Percentiles rank a stretch among this genome's conserved stretches.
Conservation (phyloP, 1,284 basidiomycete genomes). For the Apiotrichum laibachii region DNA sequence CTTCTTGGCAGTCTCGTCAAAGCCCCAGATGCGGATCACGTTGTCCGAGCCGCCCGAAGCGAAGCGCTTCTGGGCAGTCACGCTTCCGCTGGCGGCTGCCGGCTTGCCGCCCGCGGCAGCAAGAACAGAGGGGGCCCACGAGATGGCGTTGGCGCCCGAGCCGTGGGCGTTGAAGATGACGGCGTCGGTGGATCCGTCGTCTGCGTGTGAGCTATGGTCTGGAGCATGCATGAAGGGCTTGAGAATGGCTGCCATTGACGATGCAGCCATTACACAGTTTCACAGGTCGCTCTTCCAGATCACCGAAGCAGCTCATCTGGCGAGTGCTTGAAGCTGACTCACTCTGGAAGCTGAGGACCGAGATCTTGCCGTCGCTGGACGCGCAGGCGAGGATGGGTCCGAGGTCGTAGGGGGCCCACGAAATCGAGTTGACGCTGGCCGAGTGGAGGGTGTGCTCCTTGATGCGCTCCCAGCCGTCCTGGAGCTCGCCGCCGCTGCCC, state of each 20-base stretch:
- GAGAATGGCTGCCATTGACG: too few species aligned
- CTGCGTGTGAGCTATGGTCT: conserved; percentile 52
- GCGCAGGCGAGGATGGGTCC: conserved; percentile 96
- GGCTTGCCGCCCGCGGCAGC: conserved; percentile 14
- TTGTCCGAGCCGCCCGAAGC: conserved; percentile 96
- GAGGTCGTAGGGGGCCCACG: conserved; percentile 96
- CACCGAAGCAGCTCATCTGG: too few species aligned
- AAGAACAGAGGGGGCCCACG: conserved; percentile 92
- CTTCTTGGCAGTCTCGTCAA: conserved; percentile 53
- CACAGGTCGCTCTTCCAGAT: too few species aligned
- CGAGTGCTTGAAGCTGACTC: too few species aligned
- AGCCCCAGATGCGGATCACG: conserved; percentile 91
- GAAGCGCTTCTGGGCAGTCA: conserved; percentile 65
- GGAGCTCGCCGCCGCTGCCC: conserved; percentile 51
- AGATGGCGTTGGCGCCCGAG: conserved; percentile 94
- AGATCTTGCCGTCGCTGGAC: conserved; percentile 96
- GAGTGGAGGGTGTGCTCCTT: conserved; percentile 95
- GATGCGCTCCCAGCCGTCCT: conserved; percentile 78
- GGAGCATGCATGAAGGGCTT: background rate
- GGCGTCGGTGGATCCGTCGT: conserved; percentile 94
- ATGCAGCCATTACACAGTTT: too few species aligned
- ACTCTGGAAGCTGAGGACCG: conserved; percentile 97
- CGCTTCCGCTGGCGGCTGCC: conserved; percentile 3
- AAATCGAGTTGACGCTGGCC: conserved; percentile 91
- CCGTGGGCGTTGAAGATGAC: conserved; percentile 95